phyloP scores from a whole-genome alignment of 2,329 filamentous ascomycete genomes.

The Trichoderma polysporum region DNA sequence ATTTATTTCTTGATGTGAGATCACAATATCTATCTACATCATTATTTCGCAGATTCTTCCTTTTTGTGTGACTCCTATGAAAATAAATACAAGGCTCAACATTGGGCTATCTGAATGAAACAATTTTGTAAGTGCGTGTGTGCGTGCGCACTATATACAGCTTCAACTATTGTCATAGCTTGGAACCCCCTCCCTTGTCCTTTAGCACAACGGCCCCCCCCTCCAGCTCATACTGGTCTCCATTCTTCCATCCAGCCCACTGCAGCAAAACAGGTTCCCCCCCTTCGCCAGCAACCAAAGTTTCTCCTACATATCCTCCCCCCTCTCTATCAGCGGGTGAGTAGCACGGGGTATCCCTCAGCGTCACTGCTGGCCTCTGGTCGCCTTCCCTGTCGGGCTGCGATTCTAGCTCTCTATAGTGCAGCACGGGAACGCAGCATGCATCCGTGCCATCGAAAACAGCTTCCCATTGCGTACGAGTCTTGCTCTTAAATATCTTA shows the following conservation, averaged over 20 bases:
- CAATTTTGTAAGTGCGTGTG: too few relatives aligned
- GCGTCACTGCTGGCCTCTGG: slow-evolving; percentile 67
- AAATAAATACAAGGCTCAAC: not conserved
- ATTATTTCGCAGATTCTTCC: not conserved
- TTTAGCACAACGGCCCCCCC: slow-evolving; percentile 60
- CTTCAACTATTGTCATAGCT: not conserved
- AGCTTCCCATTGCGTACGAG: slow-evolving; percentile 75
- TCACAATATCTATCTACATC: not conserved
- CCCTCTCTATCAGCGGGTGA: slow-evolving; percentile 32
- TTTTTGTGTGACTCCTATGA: not conserved
- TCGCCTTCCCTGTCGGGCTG: slow-evolving; percentile 56
- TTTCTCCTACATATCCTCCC: slow-evolving; percentile 61
- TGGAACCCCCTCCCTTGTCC: slow-evolving; percentile 9
- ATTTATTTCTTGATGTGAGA: slow-evolving; percentile 7
- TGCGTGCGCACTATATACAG: not conserved
- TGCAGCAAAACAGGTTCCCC: slow-evolving; percentile 66
- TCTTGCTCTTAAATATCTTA: slow-evolving; percentile 64
- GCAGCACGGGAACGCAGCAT: slow-evolving; percentile 85
- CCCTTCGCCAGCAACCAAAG: slow-evolving; percentile 65
- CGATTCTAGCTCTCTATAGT: slow-evolving; percentile 67
- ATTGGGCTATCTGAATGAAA: not conserved
- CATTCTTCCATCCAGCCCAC: slow-evolving; percentile 78
- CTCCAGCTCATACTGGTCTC: slow-evolving; percentile 66
- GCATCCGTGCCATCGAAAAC: slow-evolving; percentile 91
- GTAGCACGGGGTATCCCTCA: slow-evolving; percentile 65